Percentiles rank a stretch among this genome's conserved stretches.
These are phyloP conservation scores for Basipetospora sp. DNA, from an alignment of 2,329 filamentous ascomycete genomes.

Conservation along the genomic window DNA sequence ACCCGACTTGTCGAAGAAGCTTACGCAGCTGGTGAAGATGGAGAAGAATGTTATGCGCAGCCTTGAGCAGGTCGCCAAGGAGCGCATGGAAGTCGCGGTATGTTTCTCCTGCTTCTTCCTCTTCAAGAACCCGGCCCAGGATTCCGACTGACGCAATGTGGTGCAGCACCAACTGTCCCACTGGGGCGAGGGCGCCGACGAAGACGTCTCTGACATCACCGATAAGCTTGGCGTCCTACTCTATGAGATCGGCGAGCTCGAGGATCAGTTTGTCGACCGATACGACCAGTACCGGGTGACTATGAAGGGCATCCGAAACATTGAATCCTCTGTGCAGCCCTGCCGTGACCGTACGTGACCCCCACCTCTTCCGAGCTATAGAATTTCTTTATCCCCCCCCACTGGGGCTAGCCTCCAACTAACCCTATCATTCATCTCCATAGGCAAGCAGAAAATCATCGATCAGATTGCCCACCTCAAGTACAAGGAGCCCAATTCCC, in stretches of 20 bases:
- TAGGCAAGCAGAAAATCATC: slow-evolving; percentile 97
- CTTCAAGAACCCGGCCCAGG: neutral
- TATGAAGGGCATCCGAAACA: slow-evolving; percentile 98
- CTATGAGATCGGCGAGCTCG: slow-evolving; percentile 95
- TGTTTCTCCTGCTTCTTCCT: slow-evolving; percentile 21
- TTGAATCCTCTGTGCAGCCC: slow-evolving; percentile 94
- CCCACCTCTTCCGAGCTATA: neutral
- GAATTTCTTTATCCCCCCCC: too few species aligned
- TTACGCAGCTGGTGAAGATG: slow-evolving; percentile 97
- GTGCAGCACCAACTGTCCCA: slow-evolving; percentile 89
- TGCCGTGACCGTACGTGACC: slow-evolving; percentile 87
- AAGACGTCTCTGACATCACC: slow-evolving; percentile 96
- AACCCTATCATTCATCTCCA: neutral
- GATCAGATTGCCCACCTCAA: slow-evolving; percentile 98
- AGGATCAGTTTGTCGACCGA: slow-evolving; percentile 95
- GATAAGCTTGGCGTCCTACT: slow-evolving; percentile 96
- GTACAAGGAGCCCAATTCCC: slow-evolving; percentile 98
- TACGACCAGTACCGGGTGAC: slow-evolving; percentile 99
- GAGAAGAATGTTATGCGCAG: slow-evolving; percentile 99
- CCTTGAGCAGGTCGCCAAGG: slow-evolving; percentile 83
- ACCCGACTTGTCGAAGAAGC: slow-evolving; percentile 89
- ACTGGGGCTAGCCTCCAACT: neutral
- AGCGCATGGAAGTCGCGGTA: slow-evolving; percentile 97
- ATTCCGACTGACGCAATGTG: too few species aligned
- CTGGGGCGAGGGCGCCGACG: slow-evolving; percentile 90